Evolutionary conservation across 345 rosid species (phyloP).

Genomic region (Heritiera fomes): DNA sequence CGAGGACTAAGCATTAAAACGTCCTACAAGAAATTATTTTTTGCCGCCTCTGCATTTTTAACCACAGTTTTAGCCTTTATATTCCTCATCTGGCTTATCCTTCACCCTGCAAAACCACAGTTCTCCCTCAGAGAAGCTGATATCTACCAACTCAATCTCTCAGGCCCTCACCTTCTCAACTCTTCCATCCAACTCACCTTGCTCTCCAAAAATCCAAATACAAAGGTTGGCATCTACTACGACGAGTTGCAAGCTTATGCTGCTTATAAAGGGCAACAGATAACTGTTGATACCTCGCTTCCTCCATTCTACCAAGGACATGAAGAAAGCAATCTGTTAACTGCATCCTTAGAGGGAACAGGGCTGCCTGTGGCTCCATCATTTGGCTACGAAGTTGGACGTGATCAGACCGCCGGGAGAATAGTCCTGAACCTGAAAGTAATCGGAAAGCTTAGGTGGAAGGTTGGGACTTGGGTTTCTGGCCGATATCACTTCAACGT

Average conservation of each 20-base stretch:
- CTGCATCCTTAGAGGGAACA: constrained; percentile 59
- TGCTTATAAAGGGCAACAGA: constrained; percentile 76
- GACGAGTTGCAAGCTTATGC: constrained; percentile 63
- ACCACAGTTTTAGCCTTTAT: constrained; percentile 53
- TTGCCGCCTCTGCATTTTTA: constrained; percentile 48
- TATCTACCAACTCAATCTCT: constrained; percentile 65
- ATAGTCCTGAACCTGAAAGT: constrained; percentile 53
- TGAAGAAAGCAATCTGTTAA: constrained; percentile 60
- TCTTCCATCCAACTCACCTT: constrained; percentile 76
- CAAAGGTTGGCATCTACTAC: constrained; percentile 79
- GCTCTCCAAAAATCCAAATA: constrained; percentile 62
- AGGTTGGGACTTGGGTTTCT: constrained; percentile 87
- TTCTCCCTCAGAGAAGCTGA: constrained; percentile 65
- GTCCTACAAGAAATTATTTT: constrained; percentile 60
- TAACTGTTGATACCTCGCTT: constrained; percentile 52
- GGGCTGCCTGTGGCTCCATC: constrained; percentile 68
- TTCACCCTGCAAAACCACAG: constrained; percentile 73
- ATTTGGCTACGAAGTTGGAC: constrained; percentile 56
- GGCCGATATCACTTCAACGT: constrained; percentile 62
- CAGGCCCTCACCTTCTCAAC: constrained; percentile 71
- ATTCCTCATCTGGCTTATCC: constrained; percentile 65
- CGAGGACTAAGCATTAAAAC: constrained; percentile 38
- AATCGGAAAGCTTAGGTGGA: constrained; percentile 76
- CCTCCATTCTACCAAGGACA: constrained; percentile 84
- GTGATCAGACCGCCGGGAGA: constrained; percentile 60